Evolutionary conservation across 2,329 filamentous ascomycete genomes (phyloP).

Genomic region (Fusarium neocosmosporiellum): DNA sequence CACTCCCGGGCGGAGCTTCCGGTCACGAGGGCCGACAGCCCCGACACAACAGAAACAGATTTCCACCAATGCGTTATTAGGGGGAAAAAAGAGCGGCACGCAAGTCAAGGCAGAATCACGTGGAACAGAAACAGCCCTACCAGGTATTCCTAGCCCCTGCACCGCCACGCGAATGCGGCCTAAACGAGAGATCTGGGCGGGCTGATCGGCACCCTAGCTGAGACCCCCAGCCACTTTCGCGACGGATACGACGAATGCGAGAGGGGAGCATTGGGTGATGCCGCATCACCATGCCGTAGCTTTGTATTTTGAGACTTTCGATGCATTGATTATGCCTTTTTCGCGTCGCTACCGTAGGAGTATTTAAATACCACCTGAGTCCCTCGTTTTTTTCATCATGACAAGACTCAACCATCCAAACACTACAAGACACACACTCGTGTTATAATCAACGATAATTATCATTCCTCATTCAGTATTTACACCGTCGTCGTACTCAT

Average conservation of each 20-base stretch:
- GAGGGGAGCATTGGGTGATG: slow-evolving; percentile 1
- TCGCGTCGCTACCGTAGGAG: not conserved
- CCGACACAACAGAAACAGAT: not conserved
- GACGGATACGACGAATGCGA: slow-evolving; percentile 39
- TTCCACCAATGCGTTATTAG: too few species aligned
- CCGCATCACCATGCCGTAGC: not conserved
- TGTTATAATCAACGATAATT: not conserved
- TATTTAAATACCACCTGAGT: slow-evolving; percentile 23
- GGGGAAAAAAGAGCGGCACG: not conserved
- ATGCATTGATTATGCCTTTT: slow-evolving; percentile 1
- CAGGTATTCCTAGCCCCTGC: not conserved
- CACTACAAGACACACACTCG: not conserved
- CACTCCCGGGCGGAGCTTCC: not conserved
- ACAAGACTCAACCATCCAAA: not conserved
- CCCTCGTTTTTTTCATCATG: not conserved
- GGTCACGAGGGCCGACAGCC: not conserved
- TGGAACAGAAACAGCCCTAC: slow-evolving; percentile 7
- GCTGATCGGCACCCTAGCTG: not conserved
- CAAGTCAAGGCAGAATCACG: slow-evolving; percentile 10
- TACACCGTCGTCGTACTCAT: not conserved
- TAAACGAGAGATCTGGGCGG: not conserved
- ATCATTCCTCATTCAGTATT: not conserved
- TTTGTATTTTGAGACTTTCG: not conserved
- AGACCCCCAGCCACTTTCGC: not conserved
- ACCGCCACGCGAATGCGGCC: slow-evolving; percentile 18